Evolutionary conservation across 108 stramenopile species (phyloP).

Genomic region (Skeletonema menzelii): DNA sequence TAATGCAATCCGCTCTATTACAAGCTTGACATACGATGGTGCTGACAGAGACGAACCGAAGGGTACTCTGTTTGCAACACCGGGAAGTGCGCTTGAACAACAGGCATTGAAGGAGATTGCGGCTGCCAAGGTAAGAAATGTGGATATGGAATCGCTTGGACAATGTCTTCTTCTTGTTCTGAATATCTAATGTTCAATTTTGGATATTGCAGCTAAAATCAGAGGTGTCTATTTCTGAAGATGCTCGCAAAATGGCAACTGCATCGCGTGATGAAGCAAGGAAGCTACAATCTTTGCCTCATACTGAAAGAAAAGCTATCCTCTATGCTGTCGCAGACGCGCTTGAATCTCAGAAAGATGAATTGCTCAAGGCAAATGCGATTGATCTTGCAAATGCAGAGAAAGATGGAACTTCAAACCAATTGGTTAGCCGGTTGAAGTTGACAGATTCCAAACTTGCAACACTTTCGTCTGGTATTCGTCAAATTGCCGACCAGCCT

Average conservation of each 20-base stretch:
- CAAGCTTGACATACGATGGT: slow-evolving; percentile 48
- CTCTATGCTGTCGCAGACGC: slow-evolving; percentile 83
- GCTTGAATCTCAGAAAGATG: slow-evolving; percentile 60
- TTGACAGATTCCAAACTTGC: slow-evolving; percentile 87
- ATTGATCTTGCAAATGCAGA: slow-evolving; percentile 86
- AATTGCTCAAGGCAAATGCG: slow-evolving; percentile 82
- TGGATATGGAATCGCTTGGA: background rate
- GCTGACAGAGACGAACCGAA: slow-evolving; percentile 24
- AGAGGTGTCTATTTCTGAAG: slow-evolving; percentile 56
- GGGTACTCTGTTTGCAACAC: slow-evolving; percentile 82
- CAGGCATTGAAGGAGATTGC: slow-evolving; percentile 72
- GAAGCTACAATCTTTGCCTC: slow-evolving; percentile 74
- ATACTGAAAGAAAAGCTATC: slow-evolving; percentile 74
- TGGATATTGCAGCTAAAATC: background rate
- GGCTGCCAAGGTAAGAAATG: slow-evolving; percentile 34
- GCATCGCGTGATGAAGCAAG: slow-evolving; percentile 79
- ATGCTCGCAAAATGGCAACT: slow-evolving; percentile 62
- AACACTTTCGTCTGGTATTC: slow-evolving; percentile 87
- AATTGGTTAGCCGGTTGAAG: slow-evolving; percentile 82
- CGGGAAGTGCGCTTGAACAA: slow-evolving; percentile 66
- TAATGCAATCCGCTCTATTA: slow-evolving; percentile 75
- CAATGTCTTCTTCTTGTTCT: background rate
- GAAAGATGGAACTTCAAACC: slow-evolving; percentile 62
- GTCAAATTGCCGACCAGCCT: slow-evolving; percentile 67
- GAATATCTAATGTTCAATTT: background rate